A percentile compares a stretch with the other conserved stretches of the same genome.
Evolutionary conservation across 441 rosid genomes (phyloP).

Genomic region (Pelargonium fulgidum): DNA sequence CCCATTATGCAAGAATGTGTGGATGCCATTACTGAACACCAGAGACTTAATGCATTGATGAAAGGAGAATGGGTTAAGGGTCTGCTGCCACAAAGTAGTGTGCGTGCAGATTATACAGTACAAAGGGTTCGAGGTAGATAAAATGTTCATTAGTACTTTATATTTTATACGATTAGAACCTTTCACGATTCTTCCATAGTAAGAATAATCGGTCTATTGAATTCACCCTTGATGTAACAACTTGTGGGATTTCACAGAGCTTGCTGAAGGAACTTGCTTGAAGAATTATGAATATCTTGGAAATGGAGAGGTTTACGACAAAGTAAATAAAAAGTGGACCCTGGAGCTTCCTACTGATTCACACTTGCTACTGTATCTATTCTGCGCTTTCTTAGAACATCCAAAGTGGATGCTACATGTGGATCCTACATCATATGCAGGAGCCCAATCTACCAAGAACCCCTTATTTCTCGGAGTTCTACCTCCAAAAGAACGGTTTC

Average conservation of each 20-base stretch:
- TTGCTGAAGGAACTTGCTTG: conserved; percentile 90
- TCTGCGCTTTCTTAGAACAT: conserved; percentile 89
- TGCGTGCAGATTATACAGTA: conserved; percentile 65
- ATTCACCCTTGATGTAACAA: conserved; percentile 14
- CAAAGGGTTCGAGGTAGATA: conserved; percentile 64
- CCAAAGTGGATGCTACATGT: conserved; percentile 99
- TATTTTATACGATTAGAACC: conserved; percentile 6
- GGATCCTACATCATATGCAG: conserved; percentile 78
- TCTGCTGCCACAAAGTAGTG: conserved; percentile 65
- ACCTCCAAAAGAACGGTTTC: conserved; percentile 87
- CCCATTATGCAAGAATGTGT: conserved; percentile 75
- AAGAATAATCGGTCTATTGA: not conserved
- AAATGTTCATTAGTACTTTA: conserved; percentile 5
- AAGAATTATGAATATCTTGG: conserved; percentile 77
- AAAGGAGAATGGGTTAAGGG: conserved; percentile 95
- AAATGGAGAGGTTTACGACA: conserved; percentile 55
- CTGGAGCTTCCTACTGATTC: conserved; percentile 84
- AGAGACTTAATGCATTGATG: conserved; percentile 75
- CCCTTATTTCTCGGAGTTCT: conserved; percentile 75
- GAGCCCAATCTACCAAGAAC: conserved; percentile 74
- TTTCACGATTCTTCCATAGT: not conserved
- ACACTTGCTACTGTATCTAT: conserved; percentile 73
- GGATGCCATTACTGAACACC: conserved; percentile 87
- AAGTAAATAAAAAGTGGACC: conserved; percentile 65
- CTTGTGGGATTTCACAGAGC: conserved; percentile 42